A percentile compares a stretch with the other conserved stretches of the same genome.
Evolutionary conservation across 176 grass and related monocot genomes (phyloP).

Genomic region (Thinopyrum elongatum): DNA sequence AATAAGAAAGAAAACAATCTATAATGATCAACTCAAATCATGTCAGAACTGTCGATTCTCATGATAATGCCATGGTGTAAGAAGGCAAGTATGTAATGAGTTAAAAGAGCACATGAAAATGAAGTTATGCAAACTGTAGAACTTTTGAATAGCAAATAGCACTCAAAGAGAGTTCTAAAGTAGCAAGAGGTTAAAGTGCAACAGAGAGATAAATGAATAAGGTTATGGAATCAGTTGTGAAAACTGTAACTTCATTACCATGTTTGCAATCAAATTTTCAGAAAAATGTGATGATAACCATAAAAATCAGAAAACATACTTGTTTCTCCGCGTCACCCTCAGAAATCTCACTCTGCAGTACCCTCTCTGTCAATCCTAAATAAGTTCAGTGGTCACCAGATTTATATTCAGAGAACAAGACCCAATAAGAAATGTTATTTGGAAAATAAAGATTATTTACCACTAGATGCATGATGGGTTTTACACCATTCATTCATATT

Average conservation of each 20-base stretch:
- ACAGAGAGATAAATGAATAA: neutral
- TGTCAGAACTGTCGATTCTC: neutral
- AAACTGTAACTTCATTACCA: slow-evolving; percentile 7
- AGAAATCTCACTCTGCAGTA: slow-evolving; percentile 58
- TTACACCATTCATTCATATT: slow-evolving; percentile 86
- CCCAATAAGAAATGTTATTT: neutral
- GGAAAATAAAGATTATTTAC: slow-evolving; percentile 39
- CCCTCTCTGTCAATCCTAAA: slow-evolving; percentile 75
- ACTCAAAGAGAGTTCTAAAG: neutral
- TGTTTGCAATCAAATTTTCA: neutral
- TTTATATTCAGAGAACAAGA: neutral
- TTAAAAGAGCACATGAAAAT: neutral
- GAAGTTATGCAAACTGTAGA: neutral
- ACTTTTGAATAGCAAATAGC: neutral
- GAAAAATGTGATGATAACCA: neutral
- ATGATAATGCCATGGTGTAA: neutral
- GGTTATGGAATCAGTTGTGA: neutral
- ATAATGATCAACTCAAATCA: neutral
- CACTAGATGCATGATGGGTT: slow-evolving; percentile 75
- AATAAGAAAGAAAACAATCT: neutral
- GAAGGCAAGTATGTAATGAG: neutral
- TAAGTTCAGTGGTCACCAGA: neutral
- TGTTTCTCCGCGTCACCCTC: slow-evolving; percentile 72
- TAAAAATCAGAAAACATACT: slow-evolving; percentile 32
- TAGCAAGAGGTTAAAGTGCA: neutral